Conservation (phyloP, 495 filamentous ascomycete species). For the Friedmanniomyces simplex region DNA sequence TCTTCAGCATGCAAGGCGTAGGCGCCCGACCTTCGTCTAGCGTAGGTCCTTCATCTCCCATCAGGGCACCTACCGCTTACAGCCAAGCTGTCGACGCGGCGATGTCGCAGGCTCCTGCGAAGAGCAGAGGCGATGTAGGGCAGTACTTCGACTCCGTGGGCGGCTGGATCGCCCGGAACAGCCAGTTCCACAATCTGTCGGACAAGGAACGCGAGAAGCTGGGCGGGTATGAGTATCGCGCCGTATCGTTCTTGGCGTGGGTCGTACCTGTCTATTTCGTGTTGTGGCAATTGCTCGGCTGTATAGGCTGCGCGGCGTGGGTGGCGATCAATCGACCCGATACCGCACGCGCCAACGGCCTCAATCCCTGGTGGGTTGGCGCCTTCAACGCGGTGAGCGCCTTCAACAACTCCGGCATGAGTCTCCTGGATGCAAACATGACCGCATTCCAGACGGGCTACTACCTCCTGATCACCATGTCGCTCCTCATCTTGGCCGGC, state of each 20-base stretch:
- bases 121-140: not conserved
- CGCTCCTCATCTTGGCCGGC: constrained; percentile 67
- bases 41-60: not conserved
- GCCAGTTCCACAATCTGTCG: constrained; percentile 60
- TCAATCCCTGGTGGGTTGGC: constrained; percentile 62
- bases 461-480: constrained; percentile 69
- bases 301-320: constrained; percentile 63
- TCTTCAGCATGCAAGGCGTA: constrained; percentile 45
- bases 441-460: constrained; percentile 51
- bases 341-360: constrained; percentile 52
- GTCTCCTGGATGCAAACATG: constrained; percentile 72
- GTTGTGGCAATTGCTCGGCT: constrained; percentile 59
- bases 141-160: constrained; percentile 7
- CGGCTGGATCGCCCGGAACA: constrained; percentile 55
- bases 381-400: constrained; percentile 63
- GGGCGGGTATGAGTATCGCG: constrained; percentile 71
- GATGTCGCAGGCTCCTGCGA: not conserved
- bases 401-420: constrained; percentile 86
- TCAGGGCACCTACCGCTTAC: not conserved
- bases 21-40: constrained; percentile 39
- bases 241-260: constrained; percentile 57
- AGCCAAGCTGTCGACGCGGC: not conserved
- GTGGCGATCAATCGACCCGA: constrained; percentile 49
- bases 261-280: constrained; percentile 68
- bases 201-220: constrained; percentile 59